Percentiles rank a stretch among this genome's conserved stretches.
phyloP scores from a whole-genome alignment of 2,329 filamentous ascomycete genomes.

The Pseudogymnoascus sp. region DNA sequence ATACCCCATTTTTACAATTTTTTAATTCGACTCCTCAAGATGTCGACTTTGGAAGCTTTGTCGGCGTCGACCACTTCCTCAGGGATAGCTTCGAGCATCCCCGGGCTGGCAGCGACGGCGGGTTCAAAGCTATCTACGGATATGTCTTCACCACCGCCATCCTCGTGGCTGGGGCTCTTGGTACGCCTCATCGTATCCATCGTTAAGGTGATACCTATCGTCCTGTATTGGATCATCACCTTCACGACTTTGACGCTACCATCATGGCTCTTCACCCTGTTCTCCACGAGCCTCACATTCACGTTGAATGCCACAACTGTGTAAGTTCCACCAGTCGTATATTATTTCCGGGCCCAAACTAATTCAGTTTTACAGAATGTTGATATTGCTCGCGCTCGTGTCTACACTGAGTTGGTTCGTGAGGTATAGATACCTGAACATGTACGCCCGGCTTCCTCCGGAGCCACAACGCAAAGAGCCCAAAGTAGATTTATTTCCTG shows the following conservation, averaged over 20 bases:
- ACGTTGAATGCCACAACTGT: conserved; percentile 98
- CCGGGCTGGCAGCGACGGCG: not conserved
- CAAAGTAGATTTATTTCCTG: conserved; percentile 88
- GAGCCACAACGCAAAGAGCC: conserved; percentile 95
- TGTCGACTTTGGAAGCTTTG: conserved; percentile 6
- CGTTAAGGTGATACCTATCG: conserved; percentile 47
- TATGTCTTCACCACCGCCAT: not conserved
- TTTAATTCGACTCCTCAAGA: not conserved
- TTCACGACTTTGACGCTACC: conserved; percentile 84
- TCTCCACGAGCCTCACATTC: conserved; percentile 89
- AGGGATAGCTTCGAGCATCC: not conserved
- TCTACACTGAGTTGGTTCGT: conserved; percentile 92
- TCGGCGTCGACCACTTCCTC: not conserved
- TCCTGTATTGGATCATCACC: conserved; percentile 72
- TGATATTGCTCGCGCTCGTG: conserved; percentile 68
- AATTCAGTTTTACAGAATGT: conserved; percentile 43
- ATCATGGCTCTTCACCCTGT: conserved; percentile 78
- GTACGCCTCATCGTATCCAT: conserved; percentile 46
- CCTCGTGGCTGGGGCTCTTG: conserved; percentile 50
- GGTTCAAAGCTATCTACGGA: not conserved
- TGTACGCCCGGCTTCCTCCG: conserved; percentile 88
- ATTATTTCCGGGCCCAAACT: conserved; percentile 11
- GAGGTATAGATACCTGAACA: conserved; percentile 90
- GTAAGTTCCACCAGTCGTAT: conserved; percentile 40
- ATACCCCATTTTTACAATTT: not conserved